Conservation (phyloP, 2,329 filamentous ascomycete species). For the Clonostachys byssicola region DNA sequence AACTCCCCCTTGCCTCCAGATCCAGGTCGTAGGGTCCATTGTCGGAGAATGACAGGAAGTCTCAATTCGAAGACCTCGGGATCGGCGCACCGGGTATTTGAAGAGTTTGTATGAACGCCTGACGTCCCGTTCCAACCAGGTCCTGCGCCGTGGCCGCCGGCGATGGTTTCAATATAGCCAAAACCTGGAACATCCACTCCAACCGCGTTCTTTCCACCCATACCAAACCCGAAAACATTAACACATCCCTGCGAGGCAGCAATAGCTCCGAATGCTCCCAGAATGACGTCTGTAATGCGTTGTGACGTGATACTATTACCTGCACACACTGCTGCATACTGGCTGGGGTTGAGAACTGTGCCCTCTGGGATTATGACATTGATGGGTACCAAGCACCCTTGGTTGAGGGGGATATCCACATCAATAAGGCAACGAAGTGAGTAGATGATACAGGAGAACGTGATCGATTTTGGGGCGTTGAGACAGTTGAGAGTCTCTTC, state of each 20-base stretch:
- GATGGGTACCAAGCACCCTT: constrained; percentile 28
- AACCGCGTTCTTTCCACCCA: constrained; percentile 42
- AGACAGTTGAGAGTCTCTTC: constrained; percentile 25
- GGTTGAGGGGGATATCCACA: constrained; percentile 29
- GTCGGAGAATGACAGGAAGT: constrained; percentile 69
- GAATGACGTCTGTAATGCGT: constrained; percentile 22
- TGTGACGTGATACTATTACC: constrained; percentile 55
- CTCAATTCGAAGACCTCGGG: constrained; percentile 39
- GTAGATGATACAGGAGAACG: constrained; percentile 31
- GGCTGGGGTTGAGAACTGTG: constrained; percentile 22
- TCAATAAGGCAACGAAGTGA: constrained; percentile 24
- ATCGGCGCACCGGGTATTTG: constrained; percentile 72
- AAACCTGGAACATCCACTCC: constrained; percentile 31
- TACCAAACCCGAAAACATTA: constrained; percentile 82
- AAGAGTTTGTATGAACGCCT: constrained; percentile 54
- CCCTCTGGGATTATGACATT: constrained; percentile 22
- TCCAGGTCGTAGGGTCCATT: constrained; percentile 62
- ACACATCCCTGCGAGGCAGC: constrained; percentile 22
- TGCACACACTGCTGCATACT: constrained; percentile 37
- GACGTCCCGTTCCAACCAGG: constrained; percentile 40
- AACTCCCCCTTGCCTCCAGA: constrained; percentile 65
- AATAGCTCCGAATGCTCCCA: constrained; percentile 17
- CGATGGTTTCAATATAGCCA: constrained; percentile 58
- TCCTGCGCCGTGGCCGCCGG: constrained; percentile 65
- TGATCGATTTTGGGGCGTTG: constrained; percentile 28